Conservation (phyloP, 768 basidiomycete species). For the Pleurotus tuoliensis region DNA sequence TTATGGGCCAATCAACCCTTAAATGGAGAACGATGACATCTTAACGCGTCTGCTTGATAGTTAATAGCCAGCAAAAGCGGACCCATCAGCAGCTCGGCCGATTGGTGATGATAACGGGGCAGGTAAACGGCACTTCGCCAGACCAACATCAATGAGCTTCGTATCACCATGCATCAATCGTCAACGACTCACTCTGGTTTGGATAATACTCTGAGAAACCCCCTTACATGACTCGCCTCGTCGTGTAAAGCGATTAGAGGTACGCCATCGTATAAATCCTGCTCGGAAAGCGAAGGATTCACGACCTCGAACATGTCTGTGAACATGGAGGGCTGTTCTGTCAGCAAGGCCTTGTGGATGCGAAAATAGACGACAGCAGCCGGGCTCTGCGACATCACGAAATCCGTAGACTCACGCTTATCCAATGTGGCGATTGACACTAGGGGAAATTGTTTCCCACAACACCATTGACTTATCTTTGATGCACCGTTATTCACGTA, state of each 20-base stretch:
- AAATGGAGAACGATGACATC: background rate
- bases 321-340: conserved; percentile 10
- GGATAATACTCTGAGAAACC: conserved; percentile 9
- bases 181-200: background rate
- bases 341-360: conserved; percentile 10
- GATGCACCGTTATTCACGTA: too few relatives aligned
- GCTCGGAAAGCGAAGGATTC: background rate
- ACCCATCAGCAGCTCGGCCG: background rate
- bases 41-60: conserved; percentile 2
- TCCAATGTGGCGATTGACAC: too few relatives aligned
- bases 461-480: too few relatives aligned
- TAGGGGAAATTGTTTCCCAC: too few relatives aligned
- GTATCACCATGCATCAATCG: background rate
- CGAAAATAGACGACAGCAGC: conserved; percentile 7
- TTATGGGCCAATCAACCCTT: background rate
- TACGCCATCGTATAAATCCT: conserved; percentile 9
- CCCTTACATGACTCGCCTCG: conserved; percentile 3
- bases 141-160: background rate
- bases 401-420: too few relatives aligned
- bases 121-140: background rate
- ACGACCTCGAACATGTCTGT: conserved; percentile 11
- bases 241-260: conserved; percentile 13
- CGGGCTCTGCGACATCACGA: too few relatives aligned
- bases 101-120: background rate
- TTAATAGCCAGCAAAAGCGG: conserved; percentile 6